Percentiles rank a stretch among this genome's conserved stretches.
Conservation (phyloP, 768 basidiomycete genomes). For the Clitopilus hobsonii region DNA sequence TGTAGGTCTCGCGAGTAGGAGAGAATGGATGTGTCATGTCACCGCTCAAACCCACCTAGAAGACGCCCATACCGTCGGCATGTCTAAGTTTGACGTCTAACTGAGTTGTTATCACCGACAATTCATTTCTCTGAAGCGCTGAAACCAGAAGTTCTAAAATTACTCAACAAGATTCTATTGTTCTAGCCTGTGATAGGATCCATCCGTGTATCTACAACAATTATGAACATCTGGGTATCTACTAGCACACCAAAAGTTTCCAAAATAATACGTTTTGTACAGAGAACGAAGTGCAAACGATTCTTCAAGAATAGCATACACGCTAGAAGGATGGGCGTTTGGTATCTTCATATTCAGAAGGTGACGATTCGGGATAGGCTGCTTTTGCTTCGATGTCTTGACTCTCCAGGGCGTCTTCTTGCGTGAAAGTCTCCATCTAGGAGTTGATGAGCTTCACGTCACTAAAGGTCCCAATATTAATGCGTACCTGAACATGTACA, state of each 20-base stretch:
- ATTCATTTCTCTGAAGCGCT: too few relatives aligned
- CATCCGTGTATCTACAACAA: neutral
- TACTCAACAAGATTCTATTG: too few relatives aligned
- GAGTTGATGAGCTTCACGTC: neutral
- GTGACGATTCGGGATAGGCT: neutral
- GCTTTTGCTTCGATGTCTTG: slow-evolving; percentile 15
- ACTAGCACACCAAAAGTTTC: neutral
- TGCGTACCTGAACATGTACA: slow-evolving; percentile 42
- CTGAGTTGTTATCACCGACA: neutral
- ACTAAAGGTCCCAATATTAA: neutral
- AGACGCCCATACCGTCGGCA: neutral
- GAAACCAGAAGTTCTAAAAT: too few relatives aligned
- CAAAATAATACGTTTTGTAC: neutral
- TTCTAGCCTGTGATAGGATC: too few relatives aligned
- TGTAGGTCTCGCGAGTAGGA: too few relatives aligned
- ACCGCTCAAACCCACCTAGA: neutral
- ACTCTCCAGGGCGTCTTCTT: slow-evolving; percentile 23
- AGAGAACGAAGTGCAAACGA: neutral
- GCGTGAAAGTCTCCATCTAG: slow-evolving; percentile 48
- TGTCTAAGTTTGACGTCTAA: neutral
- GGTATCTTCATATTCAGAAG: neutral
- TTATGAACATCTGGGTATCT: neutral
- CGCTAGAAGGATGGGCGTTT: neutral
- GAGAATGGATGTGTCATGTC: neutral
- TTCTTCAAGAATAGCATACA: neutral